Percentiles rank a stretch among this genome's conserved stretches.
phyloP scores from a whole-genome alignment of 495 filamentous ascomycete genomes.

The Annulohypoxylon moriforme region DNA sequence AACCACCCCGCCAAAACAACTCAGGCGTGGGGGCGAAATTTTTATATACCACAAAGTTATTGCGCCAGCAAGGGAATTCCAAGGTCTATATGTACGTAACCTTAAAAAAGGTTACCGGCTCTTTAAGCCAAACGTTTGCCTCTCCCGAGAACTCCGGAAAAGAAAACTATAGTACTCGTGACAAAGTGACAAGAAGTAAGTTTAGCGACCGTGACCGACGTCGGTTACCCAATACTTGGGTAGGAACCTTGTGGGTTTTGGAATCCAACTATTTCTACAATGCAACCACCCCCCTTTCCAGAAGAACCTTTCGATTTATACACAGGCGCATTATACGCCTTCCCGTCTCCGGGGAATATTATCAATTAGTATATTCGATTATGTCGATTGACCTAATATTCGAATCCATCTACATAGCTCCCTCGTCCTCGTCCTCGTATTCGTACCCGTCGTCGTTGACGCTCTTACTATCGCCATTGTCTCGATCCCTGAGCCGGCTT shows the following conservation, averaged over 20 bases:
- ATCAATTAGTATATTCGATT: slow-evolving; percentile 18
- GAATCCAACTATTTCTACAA: slow-evolving; percentile 26
- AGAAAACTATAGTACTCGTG: slow-evolving; percentile 15
- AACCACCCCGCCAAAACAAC: background rate
- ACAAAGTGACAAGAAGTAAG: slow-evolving; percentile 20
- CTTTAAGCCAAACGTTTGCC: slow-evolving; percentile 10
- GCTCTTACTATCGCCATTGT: slow-evolving; percentile 41
- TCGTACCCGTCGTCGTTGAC: slow-evolving; percentile 1
- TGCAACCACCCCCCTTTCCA: background rate
- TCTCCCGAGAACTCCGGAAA: slow-evolving; percentile 24
- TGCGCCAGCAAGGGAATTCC: slow-evolving; percentile 14
- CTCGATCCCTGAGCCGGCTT: slow-evolving; percentile 52
- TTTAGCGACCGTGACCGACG: slow-evolving; percentile 24
- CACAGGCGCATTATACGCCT: slow-evolving; percentile 10
- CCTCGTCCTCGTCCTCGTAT: slow-evolving; percentile 23
- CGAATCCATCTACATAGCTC: slow-evolving; percentile 7
- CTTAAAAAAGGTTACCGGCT: slow-evolving; percentile 5
- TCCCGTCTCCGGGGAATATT: slow-evolving; percentile 15
- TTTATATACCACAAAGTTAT: slow-evolving; percentile 12
- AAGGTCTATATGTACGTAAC: slow-evolving; percentile 12
- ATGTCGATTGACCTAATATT: background rate
- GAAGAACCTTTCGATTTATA: background rate
- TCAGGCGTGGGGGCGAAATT: background rate
- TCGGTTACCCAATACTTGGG: slow-evolving; percentile 9
- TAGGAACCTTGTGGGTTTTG: background rate